Conservation (phyloP, 768 basidiomycete genomes). For the Heimioporus sp. region DNA sequence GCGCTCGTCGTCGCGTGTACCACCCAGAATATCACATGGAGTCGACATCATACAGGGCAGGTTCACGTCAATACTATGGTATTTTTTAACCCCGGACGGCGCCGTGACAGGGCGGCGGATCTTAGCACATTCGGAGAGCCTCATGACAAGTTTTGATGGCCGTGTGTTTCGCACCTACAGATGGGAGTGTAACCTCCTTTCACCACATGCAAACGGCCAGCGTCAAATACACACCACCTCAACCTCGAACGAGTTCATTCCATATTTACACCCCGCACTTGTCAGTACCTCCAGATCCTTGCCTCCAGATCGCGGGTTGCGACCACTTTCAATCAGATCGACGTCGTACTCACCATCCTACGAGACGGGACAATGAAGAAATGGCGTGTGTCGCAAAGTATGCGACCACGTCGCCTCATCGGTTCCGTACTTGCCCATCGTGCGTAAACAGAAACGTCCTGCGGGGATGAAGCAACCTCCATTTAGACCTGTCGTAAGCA, state of each 20-base stretch:
- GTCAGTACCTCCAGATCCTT: slow-evolving; percentile 52
- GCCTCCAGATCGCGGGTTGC: slow-evolving; percentile 51
- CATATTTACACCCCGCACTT: slow-evolving; percentile 46
- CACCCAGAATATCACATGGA: slow-evolving; percentile 65
- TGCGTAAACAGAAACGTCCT: slow-evolving; percentile 45
- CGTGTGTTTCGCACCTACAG: slow-evolving; percentile 43
- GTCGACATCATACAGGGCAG: slow-evolving; percentile 38
- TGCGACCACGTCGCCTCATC: slow-evolving; percentile 55
- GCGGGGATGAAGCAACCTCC: slow-evolving; percentile 70
- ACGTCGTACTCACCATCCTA: slow-evolving; percentile 50
- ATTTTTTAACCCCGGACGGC: not conserved
- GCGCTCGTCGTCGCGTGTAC: slow-evolving; percentile 90
- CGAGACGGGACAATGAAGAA: slow-evolving; percentile 44
- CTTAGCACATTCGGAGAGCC: slow-evolving; percentile 49
- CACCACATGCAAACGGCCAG: no score
- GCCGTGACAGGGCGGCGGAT: slow-evolving; percentile 11
- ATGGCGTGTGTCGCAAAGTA: slow-evolving; percentile 54
- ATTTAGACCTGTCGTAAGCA: slow-evolving; percentile 56
- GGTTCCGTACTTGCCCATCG: slow-evolving; percentile 39
- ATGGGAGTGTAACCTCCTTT: not conserved
- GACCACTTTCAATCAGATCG: slow-evolving; percentile 61
- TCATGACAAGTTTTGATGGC: slow-evolving; percentile 57
- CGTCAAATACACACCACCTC: slow-evolving; percentile 37
- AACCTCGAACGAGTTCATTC: slow-evolving; percentile 49
- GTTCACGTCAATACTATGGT: not conserved